Base-by-base conservation (phyloP, 2,329 filamentous ascomycete species). In the Parascedosporium putredinis region DNA sequence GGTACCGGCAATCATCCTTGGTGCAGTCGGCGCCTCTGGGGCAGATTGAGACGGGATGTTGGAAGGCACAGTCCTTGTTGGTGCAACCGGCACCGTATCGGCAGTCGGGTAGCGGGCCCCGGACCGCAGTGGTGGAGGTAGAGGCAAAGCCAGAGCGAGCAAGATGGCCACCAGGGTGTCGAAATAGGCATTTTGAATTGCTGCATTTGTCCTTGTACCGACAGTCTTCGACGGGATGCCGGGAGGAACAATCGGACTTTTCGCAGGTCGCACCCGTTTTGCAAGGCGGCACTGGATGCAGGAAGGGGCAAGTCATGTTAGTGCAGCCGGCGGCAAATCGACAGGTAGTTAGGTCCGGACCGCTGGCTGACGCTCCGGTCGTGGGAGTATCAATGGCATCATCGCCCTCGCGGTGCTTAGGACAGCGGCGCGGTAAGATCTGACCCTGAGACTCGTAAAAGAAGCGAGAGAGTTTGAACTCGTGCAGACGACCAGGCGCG, bases 401-500 rank as follows among this genome's bases (percentile, higher is more conserved):
- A 36, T 31, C 27, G 27, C 27, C 27, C 27, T 5, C n/a, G 5
- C 18, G 38, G 18, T 58, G 56, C 14, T 48, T 50, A 3, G 49
- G 33, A 9, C 63, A 66, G 9, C 47, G 53, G 2, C 53, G 53
- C 2, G 61, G 61, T 8, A 58, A 34, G 2, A 49, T 34, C 22
- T 55, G 46, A 0, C 63, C 63, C 46, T 66, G 64, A 2, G 62
- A 62, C 54, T 66, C 64, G 43, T 61, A 64, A 38, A 63, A 67
- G 52, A 67, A 67, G 1, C 40, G 50, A 1, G 63, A 66, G 0
- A 63, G 51, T 1, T 59, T 50, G 46, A 66, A 67, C 47, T 61
- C 57, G 25, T 67, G 64, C 31, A 57, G 47, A 2, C 53, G 53
- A 2, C 55, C 60, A 0, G 57, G 54, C 2, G 51, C 56, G 2